Conservation (phyloP, 768 basidiomycete genomes). For the Mycena rebaudengoi region DNA sequence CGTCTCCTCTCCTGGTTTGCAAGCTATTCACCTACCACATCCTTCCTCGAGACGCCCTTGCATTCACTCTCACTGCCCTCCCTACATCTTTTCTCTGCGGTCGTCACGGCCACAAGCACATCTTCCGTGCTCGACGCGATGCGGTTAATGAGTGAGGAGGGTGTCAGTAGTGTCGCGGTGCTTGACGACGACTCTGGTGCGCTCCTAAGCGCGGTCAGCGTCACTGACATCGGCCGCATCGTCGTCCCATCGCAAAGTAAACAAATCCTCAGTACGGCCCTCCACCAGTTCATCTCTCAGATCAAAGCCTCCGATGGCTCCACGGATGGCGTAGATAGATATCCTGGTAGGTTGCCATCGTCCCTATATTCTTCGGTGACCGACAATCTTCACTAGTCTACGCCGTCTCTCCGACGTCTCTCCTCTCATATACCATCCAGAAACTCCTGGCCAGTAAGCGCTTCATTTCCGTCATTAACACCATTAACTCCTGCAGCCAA, state of each 20-base stretch:
- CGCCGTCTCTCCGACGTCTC: slow-evolving; percentile 71
- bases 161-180: slow-evolving; percentile 85
- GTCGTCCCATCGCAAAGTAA: slow-evolving; percentile 86
- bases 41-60: slow-evolving; percentile 59
- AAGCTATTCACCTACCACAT: slow-evolving; percentile 57
- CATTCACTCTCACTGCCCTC: slow-evolving; percentile 68
- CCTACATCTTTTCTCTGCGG: slow-evolving; percentile 65
- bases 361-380: background rate
- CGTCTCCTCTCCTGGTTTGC: slow-evolving; percentile 76
- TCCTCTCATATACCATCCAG: slow-evolving; percentile 75
- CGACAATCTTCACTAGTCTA: slow-evolving; percentile 55
- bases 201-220: slow-evolving; percentile 80
- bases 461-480: background rate
- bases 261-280: slow-evolving; percentile 72
- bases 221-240: slow-evolving; percentile 83
- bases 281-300: slow-evolving; percentile 72
- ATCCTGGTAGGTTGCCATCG: slow-evolving; percentile 61
- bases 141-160: slow-evolving; percentile 86
- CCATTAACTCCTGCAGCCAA: slow-evolving; percentile 57
- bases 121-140: slow-evolving; percentile 81
- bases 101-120: slow-evolving; percentile 68
- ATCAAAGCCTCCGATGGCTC: slow-evolving; percentile 86
- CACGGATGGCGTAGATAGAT: slow-evolving; percentile 81
- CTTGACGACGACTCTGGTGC: slow-evolving; percentile 69
- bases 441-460: slow-evolving; percentile 84